Percentiles rank a stretch among this genome's conserved stretches.
Evolutionary conservation across 805 yeast species (phyloP).

Genomic region (Candida saitoana): DNA sequence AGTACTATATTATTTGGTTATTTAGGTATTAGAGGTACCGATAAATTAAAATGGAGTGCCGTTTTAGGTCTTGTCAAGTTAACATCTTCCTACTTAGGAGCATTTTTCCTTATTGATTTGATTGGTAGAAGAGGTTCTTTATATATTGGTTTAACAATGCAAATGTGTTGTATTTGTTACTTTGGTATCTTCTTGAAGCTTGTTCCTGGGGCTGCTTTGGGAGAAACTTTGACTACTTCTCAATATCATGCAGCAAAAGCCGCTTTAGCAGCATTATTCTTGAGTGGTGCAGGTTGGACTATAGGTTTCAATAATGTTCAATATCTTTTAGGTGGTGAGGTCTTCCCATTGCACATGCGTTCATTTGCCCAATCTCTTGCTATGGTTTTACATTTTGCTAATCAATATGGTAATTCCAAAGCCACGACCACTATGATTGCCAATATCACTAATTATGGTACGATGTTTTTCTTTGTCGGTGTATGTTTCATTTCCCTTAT

Average conservation of each 20-base stretch:
- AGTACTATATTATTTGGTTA: constrained; percentile 47
- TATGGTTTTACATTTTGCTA: constrained; percentile 52
- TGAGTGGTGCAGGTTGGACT: constrained; percentile 54
- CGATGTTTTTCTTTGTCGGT: constrained; percentile 47
- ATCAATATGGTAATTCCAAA: constrained; percentile 52
- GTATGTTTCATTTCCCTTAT: constrained; percentile 36
- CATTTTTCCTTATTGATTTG: constrained; percentile 49
- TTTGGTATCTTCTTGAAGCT: constrained; percentile 44
- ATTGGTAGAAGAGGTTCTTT: constrained; percentile 48
- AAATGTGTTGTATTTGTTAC: constrained; percentile 39
- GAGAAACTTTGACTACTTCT: constrained; percentile 22
- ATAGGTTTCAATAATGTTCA: constrained; percentile 54
- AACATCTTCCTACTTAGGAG: constrained; percentile 41
- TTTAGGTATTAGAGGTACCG: constrained; percentile 40
- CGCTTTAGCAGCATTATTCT: constrained; percentile 46
- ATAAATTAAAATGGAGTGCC: constrained; percentile 44
- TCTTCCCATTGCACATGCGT: constrained; percentile 47
- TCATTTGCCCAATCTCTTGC: constrained; percentile 44
- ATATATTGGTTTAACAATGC: constrained; percentile 44
- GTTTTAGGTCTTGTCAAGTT: constrained; percentile 50
- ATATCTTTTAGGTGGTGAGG: constrained; percentile 50
- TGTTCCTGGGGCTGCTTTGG: constrained; percentile 40
- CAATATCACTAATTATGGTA: constrained; percentile 43
- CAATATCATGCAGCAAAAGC: constrained; percentile 38
- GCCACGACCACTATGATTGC: constrained; percentile 48